A percentile compares a stretch with the other conserved stretches of the same genome.
Evolutionary conservation across 805 yeast genomes (phyloP).

Genomic region (Sugiyamaella smithiae): DNA sequence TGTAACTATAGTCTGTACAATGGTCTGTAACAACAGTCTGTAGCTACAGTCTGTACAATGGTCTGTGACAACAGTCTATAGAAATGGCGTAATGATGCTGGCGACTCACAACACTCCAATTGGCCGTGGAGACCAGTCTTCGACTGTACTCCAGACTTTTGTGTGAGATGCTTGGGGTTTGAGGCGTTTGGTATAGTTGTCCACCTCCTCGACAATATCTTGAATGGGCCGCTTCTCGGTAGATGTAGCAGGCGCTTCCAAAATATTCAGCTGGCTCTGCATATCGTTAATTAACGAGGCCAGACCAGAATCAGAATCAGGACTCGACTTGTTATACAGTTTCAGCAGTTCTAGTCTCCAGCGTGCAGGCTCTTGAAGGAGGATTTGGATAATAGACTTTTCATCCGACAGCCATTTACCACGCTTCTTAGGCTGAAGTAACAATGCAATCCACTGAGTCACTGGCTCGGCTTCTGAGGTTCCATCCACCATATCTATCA

Average conservation of each 20-base stretch:
- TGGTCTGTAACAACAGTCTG: too few relatives aligned
- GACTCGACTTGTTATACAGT: neutral
- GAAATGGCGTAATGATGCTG: too few relatives aligned
- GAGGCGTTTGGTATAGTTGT: slow-evolving; percentile 13
- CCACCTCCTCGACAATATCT: slow-evolving; percentile 17
- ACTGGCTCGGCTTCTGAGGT: neutral
- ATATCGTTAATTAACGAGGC: slow-evolving; percentile 9
- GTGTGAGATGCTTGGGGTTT: neutral
- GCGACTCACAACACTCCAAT: slow-evolving; percentile 19
- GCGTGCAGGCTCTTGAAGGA: slow-evolving; percentile 5
- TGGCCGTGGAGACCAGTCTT: slow-evolving; percentile 23
- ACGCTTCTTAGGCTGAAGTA: slow-evolving; percentile 5
- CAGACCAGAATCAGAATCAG: neutral
- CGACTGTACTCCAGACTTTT: slow-evolving; percentile 15
- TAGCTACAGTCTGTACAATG: too few relatives aligned
- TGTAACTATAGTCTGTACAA: too few relatives aligned
- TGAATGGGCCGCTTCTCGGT: neutral
- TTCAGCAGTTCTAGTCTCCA: slow-evolving; percentile 16
- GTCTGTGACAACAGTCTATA: too few relatives aligned
- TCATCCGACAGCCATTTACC: slow-evolving; percentile 2
- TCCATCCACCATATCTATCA: slow-evolving; percentile 15
- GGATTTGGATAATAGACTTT: slow-evolving; percentile 1
- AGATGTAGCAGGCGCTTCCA: neutral
- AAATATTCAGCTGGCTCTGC: slow-evolving; percentile 6
- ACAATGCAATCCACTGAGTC: slow-evolving; percentile 12